phyloP scores from a whole-genome alignment of 2,329 filamentous ascomycete species.

The Diplocarpon rosae region DNA sequence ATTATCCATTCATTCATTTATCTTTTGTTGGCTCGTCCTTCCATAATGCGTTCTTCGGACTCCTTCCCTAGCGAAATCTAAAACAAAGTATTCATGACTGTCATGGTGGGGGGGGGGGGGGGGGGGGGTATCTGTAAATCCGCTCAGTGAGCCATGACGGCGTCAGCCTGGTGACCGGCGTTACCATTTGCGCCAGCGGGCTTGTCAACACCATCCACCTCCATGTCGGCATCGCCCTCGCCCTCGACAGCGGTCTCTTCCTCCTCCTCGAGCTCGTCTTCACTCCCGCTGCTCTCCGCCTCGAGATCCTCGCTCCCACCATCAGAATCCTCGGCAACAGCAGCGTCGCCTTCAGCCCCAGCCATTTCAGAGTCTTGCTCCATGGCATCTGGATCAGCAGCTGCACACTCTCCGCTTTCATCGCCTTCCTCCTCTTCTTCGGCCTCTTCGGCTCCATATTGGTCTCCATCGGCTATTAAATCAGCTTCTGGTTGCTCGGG shows the following conservation, averaged over 20 bases:
- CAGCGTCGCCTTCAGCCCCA: conserved; percentile 45
- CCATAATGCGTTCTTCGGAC: conserved; percentile 4
- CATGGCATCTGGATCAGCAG: conserved; percentile 31
- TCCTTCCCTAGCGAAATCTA: no score
- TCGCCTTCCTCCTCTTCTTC: conserved; percentile 59
- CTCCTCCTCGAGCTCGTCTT: conserved; percentile 39
- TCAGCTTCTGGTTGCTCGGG: conserved; percentile 97
- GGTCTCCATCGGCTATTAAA: conserved; percentile 68
- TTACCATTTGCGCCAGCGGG: conserved; percentile 13
- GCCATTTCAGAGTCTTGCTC: conserved; percentile 69
- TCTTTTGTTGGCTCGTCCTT: not conserved
- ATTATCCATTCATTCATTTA: no score
- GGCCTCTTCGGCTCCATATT: conserved; percentile 84
- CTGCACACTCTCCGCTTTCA: conserved; percentile 42
- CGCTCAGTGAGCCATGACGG: conserved; percentile 27
- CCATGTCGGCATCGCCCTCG: conserved; percentile 38
- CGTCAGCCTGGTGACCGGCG: conserved; percentile 19
- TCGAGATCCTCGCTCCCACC: conserved; percentile 71
- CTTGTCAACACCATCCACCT: conserved; percentile 34
- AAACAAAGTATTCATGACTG: no score
- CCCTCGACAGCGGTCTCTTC: conserved; percentile 35
- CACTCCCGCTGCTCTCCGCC: conserved; percentile 62
- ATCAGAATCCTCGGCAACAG: conserved; percentile 54
- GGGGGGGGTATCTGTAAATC: conserved; percentile 20
- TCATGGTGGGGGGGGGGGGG: no score